Conservation (phyloP, 1,284 basidiomycete species). For the Leccinum insolens region DNA sequence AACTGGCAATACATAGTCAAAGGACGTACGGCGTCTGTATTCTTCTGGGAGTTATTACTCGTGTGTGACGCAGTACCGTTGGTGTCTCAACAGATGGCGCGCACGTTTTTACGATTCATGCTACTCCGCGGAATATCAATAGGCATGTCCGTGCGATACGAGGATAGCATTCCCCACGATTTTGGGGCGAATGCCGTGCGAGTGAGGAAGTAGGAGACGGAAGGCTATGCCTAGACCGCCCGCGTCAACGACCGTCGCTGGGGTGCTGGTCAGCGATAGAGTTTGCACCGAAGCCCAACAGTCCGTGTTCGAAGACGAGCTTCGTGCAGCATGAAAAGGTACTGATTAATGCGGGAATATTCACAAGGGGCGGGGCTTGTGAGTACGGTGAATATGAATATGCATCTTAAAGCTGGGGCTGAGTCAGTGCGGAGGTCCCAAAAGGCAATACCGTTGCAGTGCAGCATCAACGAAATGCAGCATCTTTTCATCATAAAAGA, state of each 20-base stretch:
- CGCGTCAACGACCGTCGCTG: constrained; percentile 18
- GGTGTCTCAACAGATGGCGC: not conserved
- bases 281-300: constrained; percentile 11
- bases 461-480: constrained; percentile 1
- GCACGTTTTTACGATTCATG: constrained; percentile 4
- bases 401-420: constrained; percentile 1
- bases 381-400: not conserved
- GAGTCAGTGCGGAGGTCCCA: constrained; percentile 1
- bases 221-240: constrained; percentile 9
- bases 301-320: not conserved
- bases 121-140: not conserved
- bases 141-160: constrained; percentile 3
- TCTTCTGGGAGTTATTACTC: not conserved
- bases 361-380: not conserved
- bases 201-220: not conserved
- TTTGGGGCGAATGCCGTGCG: constrained; percentile 8
- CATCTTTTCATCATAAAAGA: constrained; percentile 15
- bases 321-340: constrained; percentile 4
- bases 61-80: not conserved
- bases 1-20: not conserved
- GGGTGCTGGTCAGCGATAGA: constrained; percentile 14
- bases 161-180: constrained; percentile 9
- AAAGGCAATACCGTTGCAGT: constrained; percentile 21
- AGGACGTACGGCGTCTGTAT: constrained; percentile 14
- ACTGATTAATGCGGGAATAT: constrained; percentile 3